Evolutionary conservation across 2,329 filamentous ascomycete species (phyloP).

Genomic region (Seiridium cupressi): DNA sequence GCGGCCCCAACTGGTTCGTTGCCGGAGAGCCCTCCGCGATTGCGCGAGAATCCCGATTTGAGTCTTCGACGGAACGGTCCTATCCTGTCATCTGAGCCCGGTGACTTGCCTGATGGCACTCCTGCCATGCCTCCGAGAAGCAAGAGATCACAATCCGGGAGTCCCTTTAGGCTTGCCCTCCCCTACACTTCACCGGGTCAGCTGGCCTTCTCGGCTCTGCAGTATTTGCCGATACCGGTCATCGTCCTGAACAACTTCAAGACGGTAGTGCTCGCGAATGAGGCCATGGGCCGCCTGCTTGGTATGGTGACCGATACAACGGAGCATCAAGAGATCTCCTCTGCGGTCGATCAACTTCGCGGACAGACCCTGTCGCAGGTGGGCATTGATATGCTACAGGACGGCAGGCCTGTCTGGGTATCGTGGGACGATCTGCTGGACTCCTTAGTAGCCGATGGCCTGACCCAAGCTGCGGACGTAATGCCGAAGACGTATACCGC

Average conservation of each 20-base stretch:
- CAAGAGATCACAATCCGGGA: slow-evolving; percentile 26
- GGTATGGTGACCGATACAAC: slow-evolving; percentile 49
- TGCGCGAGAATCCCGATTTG: slow-evolving; percentile 2
- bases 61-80: not conserved
- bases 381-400: slow-evolving; percentile 71
- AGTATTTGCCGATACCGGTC: slow-evolving; percentile 71
- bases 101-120: slow-evolving; percentile 3
- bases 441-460: slow-evolving; percentile 44
- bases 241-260: slow-evolving; percentile 68
- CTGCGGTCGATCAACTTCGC: slow-evolving; percentile 57
- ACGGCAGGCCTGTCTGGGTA: slow-evolving; percentile 60
- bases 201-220: slow-evolving; percentile 66
- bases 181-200: slow-evolving; percentile 49
- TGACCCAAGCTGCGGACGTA: slow-evolving; percentile 18
- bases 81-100: slow-evolving; percentile 3
- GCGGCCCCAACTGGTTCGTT: not conserved
- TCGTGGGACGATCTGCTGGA: slow-evolving; percentile 59
- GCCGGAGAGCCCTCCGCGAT: not conserved
- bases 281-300: slow-evolving; percentile 70
- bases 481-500: not conserved
- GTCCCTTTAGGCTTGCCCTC: slow-evolving; percentile 39
- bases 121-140: slow-evolving; percentile 12
- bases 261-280: slow-evolving; percentile 71
- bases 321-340: slow-evolving; percentile 37
- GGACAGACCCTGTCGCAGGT: slow-evolving; percentile 68